Percentiles rank a stretch among this genome's conserved stretches.
phyloP scores from a whole-genome alignment of 2,329 filamentous ascomycete genomes.

The Amphichorda felina region DNA sequence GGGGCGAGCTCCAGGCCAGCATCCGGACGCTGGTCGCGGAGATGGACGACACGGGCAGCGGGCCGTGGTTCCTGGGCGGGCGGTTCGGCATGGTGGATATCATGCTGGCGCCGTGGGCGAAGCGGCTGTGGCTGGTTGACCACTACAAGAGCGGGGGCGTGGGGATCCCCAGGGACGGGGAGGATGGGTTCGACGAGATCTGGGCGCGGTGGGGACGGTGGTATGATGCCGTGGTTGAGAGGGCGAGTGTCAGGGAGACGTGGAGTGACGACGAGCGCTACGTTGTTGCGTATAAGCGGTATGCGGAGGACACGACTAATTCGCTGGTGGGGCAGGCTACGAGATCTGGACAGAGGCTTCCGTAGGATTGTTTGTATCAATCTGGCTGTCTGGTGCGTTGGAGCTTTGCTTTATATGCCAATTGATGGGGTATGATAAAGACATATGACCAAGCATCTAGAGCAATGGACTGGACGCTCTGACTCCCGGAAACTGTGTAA shows the following conservation, averaged over 20 bases:
- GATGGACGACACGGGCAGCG: slow-evolving; percentile 33
- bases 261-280: slow-evolving; percentile 58
- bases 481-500: too few relatives aligned
- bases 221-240: slow-evolving; percentile 43
- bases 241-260: slow-evolving; percentile 54
- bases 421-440: too few relatives aligned
- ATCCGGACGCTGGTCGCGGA: slow-evolving; percentile 49
- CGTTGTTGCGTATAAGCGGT: slow-evolving; percentile 54
- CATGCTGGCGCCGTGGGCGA: slow-evolving; percentile 60
- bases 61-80: slow-evolving; percentile 55
- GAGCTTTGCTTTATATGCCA: background rate
- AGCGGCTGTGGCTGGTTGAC: slow-evolving; percentile 62
- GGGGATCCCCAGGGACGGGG: slow-evolving; percentile 24
- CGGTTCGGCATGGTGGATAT: slow-evolving; percentile 58
- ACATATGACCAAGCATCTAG: too few relatives aligned
- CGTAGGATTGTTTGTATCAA: too few relatives aligned
- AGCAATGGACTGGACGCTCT: too few relatives aligned
- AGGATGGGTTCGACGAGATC: slow-evolving; percentile 37
- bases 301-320: slow-evolving; percentile 53
- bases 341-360: slow-evolving; percentile 49
- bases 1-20: slow-evolving; percentile 43
- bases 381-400: too few relatives aligned
- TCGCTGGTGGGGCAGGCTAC: slow-evolving; percentile 51
- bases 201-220: slow-evolving; percentile 59
- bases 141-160: slow-evolving; percentile 53